Percentiles rank a stretch among this genome's conserved stretches.
phyloP scores from a whole-genome alignment of 768 basidiomycete genomes.

The Podaxis sp. region DNA sequence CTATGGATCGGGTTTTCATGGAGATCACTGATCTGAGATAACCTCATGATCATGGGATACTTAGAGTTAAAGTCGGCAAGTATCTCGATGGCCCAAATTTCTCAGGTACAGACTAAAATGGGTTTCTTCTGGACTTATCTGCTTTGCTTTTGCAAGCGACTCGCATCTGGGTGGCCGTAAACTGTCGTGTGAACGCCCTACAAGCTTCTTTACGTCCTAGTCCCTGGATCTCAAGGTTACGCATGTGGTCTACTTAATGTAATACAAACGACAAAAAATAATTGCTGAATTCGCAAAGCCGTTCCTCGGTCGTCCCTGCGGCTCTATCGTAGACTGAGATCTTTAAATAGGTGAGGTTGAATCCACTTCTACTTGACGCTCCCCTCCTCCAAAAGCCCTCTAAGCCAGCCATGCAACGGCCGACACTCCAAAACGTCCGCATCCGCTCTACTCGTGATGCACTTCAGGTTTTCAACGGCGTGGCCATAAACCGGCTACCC shows the following conservation, averaged over 20 bases:
- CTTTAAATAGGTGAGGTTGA: conserved; percentile 8
- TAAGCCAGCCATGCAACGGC: conserved; percentile 54
- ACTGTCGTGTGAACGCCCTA: conserved; percentile 30
- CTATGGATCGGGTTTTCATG: conserved; percentile 24
- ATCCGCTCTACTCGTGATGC: conserved; percentile 78
- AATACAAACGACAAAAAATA: conserved; percentile 57
- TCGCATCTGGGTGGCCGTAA: conserved; percentile 19
- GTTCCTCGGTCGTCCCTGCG: conserved; percentile 33
- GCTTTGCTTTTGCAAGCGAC: conserved; percentile 38
- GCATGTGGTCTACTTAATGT: conserved; percentile 43
- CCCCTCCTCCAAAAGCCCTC: conserved; percentile 11
- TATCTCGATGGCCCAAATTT: conserved; percentile 27
- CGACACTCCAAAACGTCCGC: conserved; percentile 71
- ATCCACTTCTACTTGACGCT: conserved; percentile 18
- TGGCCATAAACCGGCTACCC: conserved; percentile 61
- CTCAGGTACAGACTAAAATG: conserved; percentile 30
- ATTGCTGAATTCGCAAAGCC: conserved; percentile 34
- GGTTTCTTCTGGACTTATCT: conserved; percentile 30
- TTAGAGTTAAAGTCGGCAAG: conserved; percentile 32
- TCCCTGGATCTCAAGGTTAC: conserved; percentile 33
- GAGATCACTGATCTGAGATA: conserved; percentile 37
- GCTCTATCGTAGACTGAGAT: conserved; percentile 12
- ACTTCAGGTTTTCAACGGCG: conserved; percentile 77
- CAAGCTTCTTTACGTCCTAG: conserved; percentile 37
- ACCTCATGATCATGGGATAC: conserved; percentile 21